A percentile compares a stretch with the other conserved stretches of the same genome.
These are phyloP conservation scores for Fusarium miscanthi DNA, from an alignment of 2,329 filamentous ascomycete species.

Conservation along the genomic window DNA sequence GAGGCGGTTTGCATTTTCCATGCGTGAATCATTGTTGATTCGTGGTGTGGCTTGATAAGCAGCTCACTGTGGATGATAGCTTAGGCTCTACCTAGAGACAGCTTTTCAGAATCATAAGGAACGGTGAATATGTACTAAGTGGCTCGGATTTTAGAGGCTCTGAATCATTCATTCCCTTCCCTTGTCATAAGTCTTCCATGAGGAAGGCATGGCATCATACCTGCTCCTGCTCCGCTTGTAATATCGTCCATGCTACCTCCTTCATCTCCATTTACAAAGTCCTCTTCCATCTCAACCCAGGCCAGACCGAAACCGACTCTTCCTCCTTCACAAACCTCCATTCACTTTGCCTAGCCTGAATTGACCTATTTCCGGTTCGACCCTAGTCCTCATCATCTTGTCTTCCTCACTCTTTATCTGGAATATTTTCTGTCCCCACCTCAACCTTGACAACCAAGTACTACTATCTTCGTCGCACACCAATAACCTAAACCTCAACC, in stretches of 20 bases:
- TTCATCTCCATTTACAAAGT: constrained; percentile 18
- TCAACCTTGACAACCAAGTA: neutral
- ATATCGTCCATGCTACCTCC: constrained; percentile 12
- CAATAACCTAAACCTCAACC: neutral
- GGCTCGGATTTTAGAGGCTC: neutral
- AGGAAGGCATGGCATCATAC: constrained; percentile 2
- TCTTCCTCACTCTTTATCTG: neutral
- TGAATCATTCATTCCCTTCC: neutral
- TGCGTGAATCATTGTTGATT: constrained; percentile 2
- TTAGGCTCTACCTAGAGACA: neutral
- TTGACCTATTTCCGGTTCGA: neutral
- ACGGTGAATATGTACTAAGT: neutral
- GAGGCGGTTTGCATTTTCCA: constrained; percentile 7
- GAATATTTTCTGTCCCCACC: neutral
- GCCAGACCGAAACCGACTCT: constrained; percentile 4
- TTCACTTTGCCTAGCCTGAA: constrained; percentile 14
- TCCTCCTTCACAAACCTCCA: constrained; percentile 10
- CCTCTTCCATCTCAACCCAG: constrained; percentile 10
- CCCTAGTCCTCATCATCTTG: constrained; percentile 1
- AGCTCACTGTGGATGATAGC: neutral
- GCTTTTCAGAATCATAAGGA: neutral
- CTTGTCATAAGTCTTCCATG: neutral
- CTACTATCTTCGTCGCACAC: neutral
- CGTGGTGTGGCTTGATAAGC: constrained; percentile 25
- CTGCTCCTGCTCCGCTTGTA: constrained; percentile 22